phyloP scores from a whole-genome alignment of 2,329 filamentous ascomycete species.

The Epicoccum nigrum region DNA sequence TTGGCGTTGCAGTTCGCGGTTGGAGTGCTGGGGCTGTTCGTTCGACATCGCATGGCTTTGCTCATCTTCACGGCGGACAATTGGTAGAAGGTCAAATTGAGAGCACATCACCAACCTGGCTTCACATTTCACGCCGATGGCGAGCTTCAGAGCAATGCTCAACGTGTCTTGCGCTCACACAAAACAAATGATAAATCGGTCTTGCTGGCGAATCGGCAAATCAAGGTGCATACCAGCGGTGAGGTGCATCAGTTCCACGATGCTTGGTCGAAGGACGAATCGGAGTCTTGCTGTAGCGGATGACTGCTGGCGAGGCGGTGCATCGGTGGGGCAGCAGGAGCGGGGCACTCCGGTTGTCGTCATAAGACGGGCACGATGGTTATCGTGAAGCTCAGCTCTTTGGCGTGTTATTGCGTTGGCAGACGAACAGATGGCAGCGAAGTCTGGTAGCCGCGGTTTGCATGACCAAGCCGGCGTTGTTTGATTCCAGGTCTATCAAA shows the following conservation, averaged over 20 bases:
- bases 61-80: conserved; percentile 93
- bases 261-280: conserved; percentile 27
- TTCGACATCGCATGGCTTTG: conserved; percentile 83
- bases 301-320: conserved; percentile 20
- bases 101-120: too few species aligned
- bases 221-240: background rate
- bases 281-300: conserved; percentile 19
- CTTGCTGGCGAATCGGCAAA: conserved; percentile 5
- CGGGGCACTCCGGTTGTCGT: conserved; percentile 14
- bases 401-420: conserved; percentile 2
- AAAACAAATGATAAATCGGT: conserved; percentile 3
- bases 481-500: background rate
- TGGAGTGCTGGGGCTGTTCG: conserved; percentile 82
- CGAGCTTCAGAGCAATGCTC: too few species aligned
- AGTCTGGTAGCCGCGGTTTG: conserved; percentile 5
- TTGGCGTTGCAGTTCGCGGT: conserved; percentile 76
- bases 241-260: conserved; percentile 1
- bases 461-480: background rate
- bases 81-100: conserved; percentile 29
- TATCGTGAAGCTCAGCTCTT: background rate
- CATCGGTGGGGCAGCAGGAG: conserved; percentile 23
- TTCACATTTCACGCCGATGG: too few species aligned
- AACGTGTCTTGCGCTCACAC: too few species aligned
- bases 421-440: conserved; percentile 10
- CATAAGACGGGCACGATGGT: conserved; percentile 16